These are phyloP conservation scores for Aethionema arabicum DNA, from an alignment of 345 rosid genomes.

Conservation along the genomic window DNA sequence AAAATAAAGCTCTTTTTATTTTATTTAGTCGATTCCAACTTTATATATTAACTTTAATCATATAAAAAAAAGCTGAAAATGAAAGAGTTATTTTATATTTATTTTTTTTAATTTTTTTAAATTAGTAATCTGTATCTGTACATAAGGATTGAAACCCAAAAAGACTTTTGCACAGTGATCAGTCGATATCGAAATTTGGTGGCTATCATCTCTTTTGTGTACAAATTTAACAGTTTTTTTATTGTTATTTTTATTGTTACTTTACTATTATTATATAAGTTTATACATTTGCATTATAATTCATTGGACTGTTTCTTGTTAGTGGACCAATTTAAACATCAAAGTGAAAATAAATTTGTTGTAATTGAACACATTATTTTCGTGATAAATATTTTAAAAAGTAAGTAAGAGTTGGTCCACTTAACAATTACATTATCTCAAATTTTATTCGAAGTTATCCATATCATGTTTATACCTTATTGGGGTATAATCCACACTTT, in stretches of 20 bases:
- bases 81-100: slow-evolving; percentile 15
- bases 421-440: slow-evolving; percentile 5
- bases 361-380: slow-evolving; percentile 18
- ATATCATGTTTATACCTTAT: too few relatives aligned
- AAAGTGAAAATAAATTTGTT: background rate
- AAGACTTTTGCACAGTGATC: slow-evolving; percentile 23
- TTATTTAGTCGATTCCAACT: slow-evolving; percentile 23
- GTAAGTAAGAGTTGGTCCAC: slow-evolving; percentile 6
- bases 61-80: slow-evolving; percentile 24
- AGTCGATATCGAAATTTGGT: slow-evolving; percentile 33
- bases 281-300: slow-evolving; percentile 16
- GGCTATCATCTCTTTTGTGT: slow-evolving; percentile 32
- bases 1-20: slow-evolving; percentile 19
- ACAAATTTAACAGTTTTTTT: slow-evolving; percentile 20
- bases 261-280: background rate
- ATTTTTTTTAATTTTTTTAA: background rate
- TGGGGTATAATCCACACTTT: too few relatives aligned
- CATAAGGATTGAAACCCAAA: slow-evolving; percentile 14
- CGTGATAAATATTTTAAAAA: slow-evolving; percentile 7
- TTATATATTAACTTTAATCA: slow-evolving; percentile 29
- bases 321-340: slow-evolving; percentile 26
- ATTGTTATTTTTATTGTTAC: background rate
- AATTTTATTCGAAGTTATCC: too few relatives aligned
- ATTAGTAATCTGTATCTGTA: slow-evolving; percentile 8
- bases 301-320: slow-evolving; percentile 17